These are phyloP conservation scores for Fusarium dimerum DNA, from an alignment of 2,329 filamentous ascomycete genomes.

Conservation along the genomic window DNA sequence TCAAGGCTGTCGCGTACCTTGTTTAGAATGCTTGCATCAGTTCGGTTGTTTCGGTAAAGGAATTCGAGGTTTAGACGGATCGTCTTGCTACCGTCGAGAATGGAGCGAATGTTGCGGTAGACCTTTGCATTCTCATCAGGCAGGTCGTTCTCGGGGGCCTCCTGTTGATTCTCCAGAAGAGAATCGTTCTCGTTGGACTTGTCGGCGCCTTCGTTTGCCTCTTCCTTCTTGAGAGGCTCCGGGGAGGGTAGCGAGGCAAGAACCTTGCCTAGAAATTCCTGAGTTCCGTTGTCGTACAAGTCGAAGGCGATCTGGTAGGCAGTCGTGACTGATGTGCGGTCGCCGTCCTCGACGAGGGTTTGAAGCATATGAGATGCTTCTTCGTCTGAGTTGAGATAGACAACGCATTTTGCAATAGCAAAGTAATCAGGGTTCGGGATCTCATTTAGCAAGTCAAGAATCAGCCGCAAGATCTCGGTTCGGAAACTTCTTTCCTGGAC, in stretches of 20 bases:
- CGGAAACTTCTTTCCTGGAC: conserved; percentile 90
- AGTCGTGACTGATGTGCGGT: conserved; percentile 75
- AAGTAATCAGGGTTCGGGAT: conserved; percentile 95
- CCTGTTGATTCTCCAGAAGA: conserved; percentile 50
- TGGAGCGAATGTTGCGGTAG: conserved; percentile 64
- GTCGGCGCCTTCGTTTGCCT: conserved; percentile 46
- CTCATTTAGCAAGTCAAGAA: conserved; percentile 92
- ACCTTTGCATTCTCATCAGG: conserved; percentile 56
- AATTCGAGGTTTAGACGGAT: conserved; percentile 97
- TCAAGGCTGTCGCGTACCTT: conserved; percentile 96
- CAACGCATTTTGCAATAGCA: conserved; percentile 95
- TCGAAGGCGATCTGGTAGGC: conserved; percentile 99
- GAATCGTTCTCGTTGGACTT: conserved; percentile 48
- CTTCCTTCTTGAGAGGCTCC: conserved; percentile 43
- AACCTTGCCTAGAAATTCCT: conserved; percentile 92
- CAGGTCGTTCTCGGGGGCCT: conserved; percentile 56
- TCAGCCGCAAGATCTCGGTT: conserved; percentile 80
- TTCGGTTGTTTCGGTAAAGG: conserved; percentile 91
- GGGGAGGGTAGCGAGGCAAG: conserved; percentile 72
- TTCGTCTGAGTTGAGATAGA: conserved; percentile 89
- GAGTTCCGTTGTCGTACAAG: conserved; percentile 96
- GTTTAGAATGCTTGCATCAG: conserved; percentile 89
- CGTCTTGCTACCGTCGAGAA: conserved; percentile 86
- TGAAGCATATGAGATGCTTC: conserved; percentile 86
- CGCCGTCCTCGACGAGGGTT: conserved; percentile 77